Evolutionary conservation across 179 eudicot species (phyloP).

Genomic region (Silene noctiflora): DNA sequence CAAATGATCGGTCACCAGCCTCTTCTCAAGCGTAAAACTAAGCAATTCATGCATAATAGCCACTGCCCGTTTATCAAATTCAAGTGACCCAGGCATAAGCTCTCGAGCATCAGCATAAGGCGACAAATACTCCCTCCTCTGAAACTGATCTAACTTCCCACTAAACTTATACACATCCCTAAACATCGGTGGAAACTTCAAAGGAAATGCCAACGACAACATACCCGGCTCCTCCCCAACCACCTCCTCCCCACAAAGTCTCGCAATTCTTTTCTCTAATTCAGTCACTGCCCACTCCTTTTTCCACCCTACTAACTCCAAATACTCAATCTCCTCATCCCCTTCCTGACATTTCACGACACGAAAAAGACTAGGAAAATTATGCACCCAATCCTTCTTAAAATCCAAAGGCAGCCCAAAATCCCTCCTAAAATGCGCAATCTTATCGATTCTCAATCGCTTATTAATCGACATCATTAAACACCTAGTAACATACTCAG

Average conservation of each 20-base stretch:
- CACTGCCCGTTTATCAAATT: conserved; percentile 86
- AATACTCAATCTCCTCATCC: conserved; percentile 64
- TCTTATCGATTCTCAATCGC: conserved; percentile 57
- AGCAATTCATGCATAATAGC: conserved; percentile 94
- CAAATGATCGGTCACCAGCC: conserved; percentile 85
- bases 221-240: conserved; percentile 41
- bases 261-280: conserved; percentile 53
- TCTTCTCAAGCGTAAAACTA: conserved; percentile 82
- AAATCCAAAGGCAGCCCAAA: conserved; percentile 83
- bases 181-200: conserved; percentile 67
- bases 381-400: conserved; percentile 62
- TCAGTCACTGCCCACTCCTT: conserved; percentile 80
- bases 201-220: conserved; percentile 65
- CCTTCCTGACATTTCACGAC: conserved; percentile 51
- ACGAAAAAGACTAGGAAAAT: conserved; percentile 58
- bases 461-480: conserved; percentile 81
- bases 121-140: conserved; percentile 67
- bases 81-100: conserved; percentile 64
- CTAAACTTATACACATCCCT: conserved; percentile 62
- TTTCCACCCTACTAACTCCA: conserved; percentile 81
- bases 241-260: conserved; percentile 23
- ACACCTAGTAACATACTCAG: conserved; percentile 68
- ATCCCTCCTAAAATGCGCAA: conserved; percentile 85
- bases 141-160: conserved; percentile 66
- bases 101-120: conserved; percentile 81